Percentiles rank a stretch among this genome's conserved stretches.
Conservation (phyloP, 1,139 yeast species). For the Saccharomycopsis hybrid region DNA sequence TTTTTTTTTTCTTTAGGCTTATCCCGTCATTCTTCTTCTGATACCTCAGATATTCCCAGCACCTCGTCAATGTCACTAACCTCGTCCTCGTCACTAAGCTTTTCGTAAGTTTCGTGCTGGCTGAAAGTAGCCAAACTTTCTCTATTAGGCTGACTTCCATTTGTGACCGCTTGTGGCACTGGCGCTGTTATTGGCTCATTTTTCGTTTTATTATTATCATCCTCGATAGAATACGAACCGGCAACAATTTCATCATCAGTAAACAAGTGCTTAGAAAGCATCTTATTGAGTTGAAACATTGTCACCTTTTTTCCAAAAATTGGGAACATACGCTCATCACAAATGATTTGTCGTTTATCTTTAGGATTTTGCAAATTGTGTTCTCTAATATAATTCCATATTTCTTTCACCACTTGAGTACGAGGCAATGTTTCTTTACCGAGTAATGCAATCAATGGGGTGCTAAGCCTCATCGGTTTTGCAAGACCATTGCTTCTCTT, state of each 20-base stretch:
- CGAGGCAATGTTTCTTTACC: conserved; percentile 46
- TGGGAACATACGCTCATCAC: conserved; percentile 57
- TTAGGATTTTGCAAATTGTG: conserved; percentile 61
- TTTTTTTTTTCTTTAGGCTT: no score
- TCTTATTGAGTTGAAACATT: conserved; percentile 64
- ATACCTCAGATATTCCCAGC: background rate
- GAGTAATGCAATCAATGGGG: conserved; percentile 42
- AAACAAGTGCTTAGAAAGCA: conserved; percentile 33
- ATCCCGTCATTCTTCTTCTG: conserved; percentile 1
- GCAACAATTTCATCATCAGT: conserved; percentile 3
- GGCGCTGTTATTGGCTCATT: background rate
- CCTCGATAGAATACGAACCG: background rate
- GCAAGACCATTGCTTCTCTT: conserved; percentile 20
- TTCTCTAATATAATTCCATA: conserved; percentile 71
- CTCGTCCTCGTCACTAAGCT: background rate
- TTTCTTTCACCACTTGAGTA: conserved; percentile 62
- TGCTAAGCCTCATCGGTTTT: conserved; percentile 37
- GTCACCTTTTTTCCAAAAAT: conserved; percentile 57
- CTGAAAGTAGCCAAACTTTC: background rate
- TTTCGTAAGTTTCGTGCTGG: no score
- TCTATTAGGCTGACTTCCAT: no score
- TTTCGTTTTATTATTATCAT: no score
- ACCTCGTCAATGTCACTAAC: background rate
- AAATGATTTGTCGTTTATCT: conserved; percentile 59
- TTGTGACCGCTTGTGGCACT: background rate